Base-by-base conservation (phyloP, 495 filamentous ascomycete genomes). In the Aspergillus affinis region DNA sequence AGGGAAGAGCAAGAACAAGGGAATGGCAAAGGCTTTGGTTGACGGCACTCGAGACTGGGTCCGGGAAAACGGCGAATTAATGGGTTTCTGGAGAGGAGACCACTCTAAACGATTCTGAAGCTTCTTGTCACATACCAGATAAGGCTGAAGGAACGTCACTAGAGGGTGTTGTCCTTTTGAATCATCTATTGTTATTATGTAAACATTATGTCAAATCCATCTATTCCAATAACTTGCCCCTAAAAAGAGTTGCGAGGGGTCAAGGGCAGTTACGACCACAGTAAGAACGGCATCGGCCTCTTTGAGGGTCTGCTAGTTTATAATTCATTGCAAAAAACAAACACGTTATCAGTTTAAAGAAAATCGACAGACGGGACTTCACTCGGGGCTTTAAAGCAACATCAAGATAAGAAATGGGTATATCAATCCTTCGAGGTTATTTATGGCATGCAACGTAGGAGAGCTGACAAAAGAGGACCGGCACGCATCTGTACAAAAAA, bases 11-110 rank as follows among this genome's bases (percentile, higher is more conserved):
- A 86, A 84, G 61, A 86, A 86, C 52, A 88, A 91, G 61, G 93
- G 93, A 3, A 89, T 98, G 87, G 88, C 90, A 18, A 97, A 97
- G 75, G 90, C 91, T 10, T 76, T 92, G 60, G 90, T 98, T 44
- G 91, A 94, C 69, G 83, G 83, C 36, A 79, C 90, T 17, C 81
- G 87, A 51, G 86, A 88, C 18, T 91, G 84, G 79, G 82, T 93
- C 30, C 84, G 82, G 20, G 87, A 92, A 63, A 86, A 86, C 30
- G 87, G 84, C 20, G 85, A 90, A 67, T 66, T 89, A 55, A 81
- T 91, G 73, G 92, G 92, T 0, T 76, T 89, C 51, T 84, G 82
- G 73, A 86, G 75, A 73, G 82, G 83, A 18, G 85, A 87, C 55
- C 75, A 74, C 30, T 65, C 68, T 17, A 73, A 72, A 63, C 69